phyloP scores from a whole-genome alignment of 1,139 yeast genomes.

The Yarrowia galli region DNA sequence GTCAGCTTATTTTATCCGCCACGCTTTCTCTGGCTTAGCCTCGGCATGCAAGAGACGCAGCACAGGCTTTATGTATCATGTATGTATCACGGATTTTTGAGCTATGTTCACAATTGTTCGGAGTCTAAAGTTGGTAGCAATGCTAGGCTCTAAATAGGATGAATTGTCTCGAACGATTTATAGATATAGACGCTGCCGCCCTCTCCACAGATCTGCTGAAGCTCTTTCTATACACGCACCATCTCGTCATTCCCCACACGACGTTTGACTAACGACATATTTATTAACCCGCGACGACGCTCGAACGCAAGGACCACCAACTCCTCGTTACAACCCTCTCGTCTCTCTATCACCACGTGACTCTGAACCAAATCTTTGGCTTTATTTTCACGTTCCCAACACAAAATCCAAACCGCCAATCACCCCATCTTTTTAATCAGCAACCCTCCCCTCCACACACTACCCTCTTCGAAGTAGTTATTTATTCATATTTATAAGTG shows the following conservation, averaged over 20 bases:
- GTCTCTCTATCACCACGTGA: slow-evolving; percentile 29
- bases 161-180: background rate
- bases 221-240: background rate
- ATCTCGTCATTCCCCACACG: background rate
- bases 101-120: slow-evolving; percentile 38
- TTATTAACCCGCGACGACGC: slow-evolving; percentile 1
- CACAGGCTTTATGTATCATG: slow-evolving; percentile 22
- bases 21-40: slow-evolving; percentile 14
- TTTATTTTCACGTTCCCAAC: slow-evolving; percentile 38
- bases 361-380: slow-evolving; percentile 34
- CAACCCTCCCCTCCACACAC: slow-evolving; percentile 18
- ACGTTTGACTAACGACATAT: slow-evolving; percentile 18
- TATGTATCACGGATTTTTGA: slow-evolving; percentile 22
- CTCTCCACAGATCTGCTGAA: background rate
- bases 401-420: slow-evolving; percentile 29
- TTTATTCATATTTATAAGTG: slow-evolving; percentile 36
- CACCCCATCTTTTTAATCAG: slow-evolving; percentile 34
- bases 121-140: slow-evolving; percentile 39
- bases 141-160: slow-evolving; percentile 2
- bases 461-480: slow-evolving; percentile 31
- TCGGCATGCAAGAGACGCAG: slow-evolving; percentile 25
- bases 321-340: no score
- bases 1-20: slow-evolving; percentile 10
- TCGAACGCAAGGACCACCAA: no score
- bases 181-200: slow-evolving; percentile 9